Evolutionary conservation across 768 basidiomycete genomes (phyloP).

Genomic region (Leccinum olivaceopallidum): DNA sequence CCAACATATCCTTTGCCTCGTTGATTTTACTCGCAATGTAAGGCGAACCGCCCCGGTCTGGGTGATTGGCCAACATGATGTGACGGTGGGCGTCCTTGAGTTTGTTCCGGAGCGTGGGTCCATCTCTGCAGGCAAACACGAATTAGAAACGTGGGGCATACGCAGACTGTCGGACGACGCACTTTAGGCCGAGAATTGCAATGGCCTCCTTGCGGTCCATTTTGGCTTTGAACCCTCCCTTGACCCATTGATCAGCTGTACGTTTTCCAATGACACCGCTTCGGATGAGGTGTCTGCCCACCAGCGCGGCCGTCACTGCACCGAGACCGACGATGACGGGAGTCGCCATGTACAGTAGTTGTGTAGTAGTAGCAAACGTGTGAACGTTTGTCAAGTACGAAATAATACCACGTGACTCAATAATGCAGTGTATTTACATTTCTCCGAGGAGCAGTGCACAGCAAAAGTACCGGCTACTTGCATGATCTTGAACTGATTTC

Average conservation of each 20-base stretch:
- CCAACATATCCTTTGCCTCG: conserved; percentile 92
- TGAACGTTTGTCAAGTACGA: background rate
- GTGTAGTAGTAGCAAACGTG: no score
- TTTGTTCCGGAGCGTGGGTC: conserved; percentile 68
- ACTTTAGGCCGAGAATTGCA: conserved; percentile 92
- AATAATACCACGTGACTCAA: background rate
- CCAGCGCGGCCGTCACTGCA: conserved; percentile 67
- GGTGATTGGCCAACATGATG: conserved; percentile 98
- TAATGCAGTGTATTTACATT: no score
- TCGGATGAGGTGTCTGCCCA: conserved; percentile 67
- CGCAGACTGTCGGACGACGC: conserved; percentile 47
- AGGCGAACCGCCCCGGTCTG: conserved; percentile 97
- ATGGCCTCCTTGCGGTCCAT: conserved; percentile 90
- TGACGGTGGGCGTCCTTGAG: conserved; percentile 95
- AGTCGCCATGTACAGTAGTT: conserved; percentile 60
- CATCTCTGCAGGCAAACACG: background rate
- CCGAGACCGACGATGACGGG: conserved; percentile 75
- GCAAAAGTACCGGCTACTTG: conserved; percentile 50
- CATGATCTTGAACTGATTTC: no score
- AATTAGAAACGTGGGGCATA: background rate
- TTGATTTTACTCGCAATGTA: conserved; percentile 99
- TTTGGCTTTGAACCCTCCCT: conserved; percentile 77
- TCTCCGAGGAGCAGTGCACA: conserved; percentile 34
- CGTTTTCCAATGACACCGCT: conserved; percentile 56
- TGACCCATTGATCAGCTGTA: conserved; percentile 80